A percentile compares a stretch with the other conserved stretches of the same genome.
phyloP scores from a whole-genome alignment of 2,329 filamentous ascomycete genomes.

The Aspergillus udagawae region DNA sequence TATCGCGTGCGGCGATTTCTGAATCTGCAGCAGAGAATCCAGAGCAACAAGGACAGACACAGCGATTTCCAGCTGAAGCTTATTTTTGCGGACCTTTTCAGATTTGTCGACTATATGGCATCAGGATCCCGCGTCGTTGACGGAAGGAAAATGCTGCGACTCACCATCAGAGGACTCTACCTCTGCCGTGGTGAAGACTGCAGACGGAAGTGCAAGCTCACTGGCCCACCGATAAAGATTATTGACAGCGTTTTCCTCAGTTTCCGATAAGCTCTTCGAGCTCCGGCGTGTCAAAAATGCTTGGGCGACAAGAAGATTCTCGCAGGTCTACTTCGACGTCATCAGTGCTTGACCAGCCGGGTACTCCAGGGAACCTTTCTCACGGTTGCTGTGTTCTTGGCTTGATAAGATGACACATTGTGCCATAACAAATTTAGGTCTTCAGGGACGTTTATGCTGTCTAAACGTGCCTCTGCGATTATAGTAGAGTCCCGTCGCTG shows the following conservation, averaged over 20 bases:
- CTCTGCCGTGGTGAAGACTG: constrained; percentile 26
- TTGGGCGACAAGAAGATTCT: constrained; percentile 28
- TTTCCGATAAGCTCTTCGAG: constrained; percentile 12
- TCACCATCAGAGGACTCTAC: constrained; percentile 22
- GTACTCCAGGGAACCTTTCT: background rate
- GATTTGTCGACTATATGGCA: constrained; percentile 18
- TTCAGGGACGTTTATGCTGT: constrained; percentile 6
- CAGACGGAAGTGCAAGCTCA: constrained; percentile 26
- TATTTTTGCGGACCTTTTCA: constrained; percentile 20
- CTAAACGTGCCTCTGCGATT: constrained; percentile 7
- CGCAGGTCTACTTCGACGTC: constrained; percentile 21
- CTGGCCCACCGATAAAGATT: constrained; percentile 32
- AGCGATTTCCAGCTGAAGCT: constrained; percentile 26
- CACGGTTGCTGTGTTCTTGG: constrained; percentile 20
- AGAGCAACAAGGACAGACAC: constrained; percentile 25
- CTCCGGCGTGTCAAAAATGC: constrained; percentile 19
- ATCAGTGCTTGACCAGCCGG: constrained; percentile 3
- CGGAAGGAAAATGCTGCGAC: background rate
- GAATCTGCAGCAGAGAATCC: constrained; percentile 14
- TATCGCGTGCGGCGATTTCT: constrained; percentile 14
- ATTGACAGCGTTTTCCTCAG: constrained; percentile 22
- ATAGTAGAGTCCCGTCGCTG: constrained; percentile 6
- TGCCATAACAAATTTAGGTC: constrained; percentile 27
- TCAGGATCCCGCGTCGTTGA: background rate
- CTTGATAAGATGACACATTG: constrained; percentile 23